These are phyloP conservation scores for Cyphellophora attinorum DNA, from an alignment of 2,329 filamentous ascomycete species.

Conservation along the genomic window DNA sequence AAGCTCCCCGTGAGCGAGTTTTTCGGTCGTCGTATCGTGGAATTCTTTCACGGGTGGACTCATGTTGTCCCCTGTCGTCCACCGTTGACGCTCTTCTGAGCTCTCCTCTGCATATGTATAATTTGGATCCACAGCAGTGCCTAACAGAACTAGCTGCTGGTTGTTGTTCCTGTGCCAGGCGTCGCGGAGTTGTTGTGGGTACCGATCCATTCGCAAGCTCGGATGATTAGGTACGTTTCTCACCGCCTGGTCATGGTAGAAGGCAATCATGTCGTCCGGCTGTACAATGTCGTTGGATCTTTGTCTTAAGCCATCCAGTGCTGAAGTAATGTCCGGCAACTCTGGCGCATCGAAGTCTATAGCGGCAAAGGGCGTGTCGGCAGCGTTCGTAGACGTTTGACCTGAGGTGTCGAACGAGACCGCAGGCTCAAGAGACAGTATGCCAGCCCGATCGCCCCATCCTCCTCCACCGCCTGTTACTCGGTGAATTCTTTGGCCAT, in stretches of 20 bases:
- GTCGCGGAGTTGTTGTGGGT: too few relatives aligned
- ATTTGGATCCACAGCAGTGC: too few relatives aligned
- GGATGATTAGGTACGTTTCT: too few relatives aligned
- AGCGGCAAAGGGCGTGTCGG: too few relatives aligned
- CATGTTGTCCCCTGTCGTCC: neutral
- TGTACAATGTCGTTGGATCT: neutral
- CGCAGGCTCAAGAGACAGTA: constrained; percentile 17
- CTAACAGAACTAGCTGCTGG: neutral
- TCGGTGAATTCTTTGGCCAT: constrained; percentile 12
- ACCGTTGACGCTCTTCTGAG: neutral
- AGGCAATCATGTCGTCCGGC: neutral
- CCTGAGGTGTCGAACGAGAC: constrained; percentile 7
- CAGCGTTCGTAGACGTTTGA: constrained; percentile 2
- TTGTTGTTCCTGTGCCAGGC: too few relatives aligned
- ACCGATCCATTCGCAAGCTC: too few relatives aligned
- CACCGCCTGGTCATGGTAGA: neutral
- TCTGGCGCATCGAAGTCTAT: too few relatives aligned
- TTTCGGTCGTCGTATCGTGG: too few relatives aligned
- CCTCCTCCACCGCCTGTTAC: constrained; percentile 20
- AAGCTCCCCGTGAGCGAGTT: neutral
- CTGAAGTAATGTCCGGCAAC: neutral
- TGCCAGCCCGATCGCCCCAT: constrained; percentile 18
- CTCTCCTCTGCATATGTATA: neutral
- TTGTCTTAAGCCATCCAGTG: too few relatives aligned
- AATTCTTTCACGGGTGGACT: too few relatives aligned